Percentiles rank a stretch among this genome's conserved stretches.
These are phyloP conservation scores for Ramaria sp. DNA, from an alignment of 768 basidiomycete species.

Conservation along the genomic window DNA sequence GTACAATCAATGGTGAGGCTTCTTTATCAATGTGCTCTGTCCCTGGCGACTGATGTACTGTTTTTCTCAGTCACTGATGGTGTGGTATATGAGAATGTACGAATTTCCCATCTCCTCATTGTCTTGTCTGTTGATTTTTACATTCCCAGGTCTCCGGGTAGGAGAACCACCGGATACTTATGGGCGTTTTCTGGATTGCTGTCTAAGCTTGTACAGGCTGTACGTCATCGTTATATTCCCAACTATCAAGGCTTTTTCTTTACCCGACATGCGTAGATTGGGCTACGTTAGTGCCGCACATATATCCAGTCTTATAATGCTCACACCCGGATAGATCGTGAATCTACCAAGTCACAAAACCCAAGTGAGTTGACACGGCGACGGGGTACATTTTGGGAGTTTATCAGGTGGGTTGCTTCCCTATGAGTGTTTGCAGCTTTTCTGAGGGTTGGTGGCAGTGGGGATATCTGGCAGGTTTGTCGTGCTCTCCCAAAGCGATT, in stretches of 20 bases:
- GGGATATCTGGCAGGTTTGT: conserved; percentile 9
- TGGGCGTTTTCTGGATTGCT: conserved; percentile 9
- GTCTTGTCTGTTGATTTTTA: neutral
- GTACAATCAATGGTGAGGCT: conserved; percentile 8
- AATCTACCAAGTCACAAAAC: neutral
- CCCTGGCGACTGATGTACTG: neutral
- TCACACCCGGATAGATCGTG: conserved; percentile 3
- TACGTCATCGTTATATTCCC: neutral
- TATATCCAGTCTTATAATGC: neutral
- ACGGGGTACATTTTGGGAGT: conserved; percentile 8
- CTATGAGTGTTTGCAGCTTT: neutral
- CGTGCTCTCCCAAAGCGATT: too few relatives aligned
- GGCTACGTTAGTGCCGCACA: neutral
- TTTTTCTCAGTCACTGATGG: conserved; percentile 6
- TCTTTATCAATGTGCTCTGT: neutral
- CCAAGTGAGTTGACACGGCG: conserved; percentile 1
- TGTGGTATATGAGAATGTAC: conserved; percentile 10
- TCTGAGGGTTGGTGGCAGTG: neutral
- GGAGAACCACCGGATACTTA: conserved; percentile 6
- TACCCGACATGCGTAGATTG: conserved; percentile 3
- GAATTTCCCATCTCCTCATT: neutral
- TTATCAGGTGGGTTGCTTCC: neutral
- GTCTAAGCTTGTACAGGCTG: conserved; percentile 10
- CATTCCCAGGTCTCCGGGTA: conserved; percentile 3
- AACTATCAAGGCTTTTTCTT: neutral